Base-by-base conservation (phyloP, 2,329 filamentous ascomycete species). In the Alternaria brassicicola region DNA sequence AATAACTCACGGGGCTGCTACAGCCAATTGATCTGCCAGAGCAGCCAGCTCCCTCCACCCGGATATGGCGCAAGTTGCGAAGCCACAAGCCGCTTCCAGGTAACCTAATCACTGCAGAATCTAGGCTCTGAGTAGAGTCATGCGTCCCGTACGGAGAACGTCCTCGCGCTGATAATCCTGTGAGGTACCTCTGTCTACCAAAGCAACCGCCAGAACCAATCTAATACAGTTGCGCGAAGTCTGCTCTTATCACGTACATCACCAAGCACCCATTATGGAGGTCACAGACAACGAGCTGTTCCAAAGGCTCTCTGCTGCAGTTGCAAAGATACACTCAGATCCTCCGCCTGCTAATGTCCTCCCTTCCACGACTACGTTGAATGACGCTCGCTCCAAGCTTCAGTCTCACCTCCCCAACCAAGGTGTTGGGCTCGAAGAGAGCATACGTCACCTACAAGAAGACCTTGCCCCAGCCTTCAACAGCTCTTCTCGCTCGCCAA, bases 381-480 rank as follows among this genome's bases (percentile, higher is more conserved):
- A 63, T 15, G 52, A 66, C 43, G 75, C 78, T 49, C 73, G 77
- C 28, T 56, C 63, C 21, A 70, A 65, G 10, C 69, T 85, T 13
- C 68, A 71, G n/a, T 35, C 63, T 2, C 66, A 64, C 1, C 69
- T 85, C 2, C 76, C 80, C 9, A 26, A 58, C 0, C 49, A 61
- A 6, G 83, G 83, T 6, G 65, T 81, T 2, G 83, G 84, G 13
- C 68, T 81, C 13, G 68, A 77, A 59, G 67, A 71, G 31, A 78
- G 78, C 6, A 73, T 78, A 43, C 62, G 71, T 6, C 83, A 85
- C 64, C 66, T 85, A 3, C 63, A 76, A 5, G 61, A 78, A 6
- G 81, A 84, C 28, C 70, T 86, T 6, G 73, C 74, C 3, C 82
- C 82, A 6, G 89, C 84, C 1, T 83, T 95, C 58, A 92, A 89